phyloP scores from a whole-genome alignment of 2,329 filamentous ascomycete genomes.

The Chrysosphaeria jannelii region DNA sequence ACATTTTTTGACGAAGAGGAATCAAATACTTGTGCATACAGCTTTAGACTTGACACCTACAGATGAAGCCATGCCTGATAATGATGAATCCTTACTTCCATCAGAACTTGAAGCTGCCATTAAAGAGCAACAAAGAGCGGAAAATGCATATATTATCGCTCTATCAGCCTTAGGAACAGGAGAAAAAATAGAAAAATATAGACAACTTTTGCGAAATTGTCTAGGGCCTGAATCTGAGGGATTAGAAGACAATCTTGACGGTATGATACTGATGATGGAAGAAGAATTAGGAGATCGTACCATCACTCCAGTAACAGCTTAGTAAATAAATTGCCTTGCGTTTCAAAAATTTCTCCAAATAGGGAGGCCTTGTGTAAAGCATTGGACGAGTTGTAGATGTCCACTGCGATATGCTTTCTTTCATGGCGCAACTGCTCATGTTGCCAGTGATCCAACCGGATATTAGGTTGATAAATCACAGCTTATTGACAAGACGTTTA shows the following conservation, averaged over 20 bases:
- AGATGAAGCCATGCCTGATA: constrained; percentile 17
- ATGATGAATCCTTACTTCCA: constrained; percentile 24
- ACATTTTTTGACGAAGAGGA: constrained; percentile 14
- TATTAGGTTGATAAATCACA: too few species aligned
- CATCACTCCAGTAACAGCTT: constrained; percentile 1
- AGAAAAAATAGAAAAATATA: constrained; percentile 45
- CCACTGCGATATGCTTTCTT: too few species aligned
- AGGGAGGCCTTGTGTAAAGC: too few species aligned
- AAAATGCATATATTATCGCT: constrained; percentile 37
- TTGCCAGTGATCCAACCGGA: too few species aligned
- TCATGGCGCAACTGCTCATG: too few species aligned
- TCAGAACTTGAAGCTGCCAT: constrained; percentile 24
- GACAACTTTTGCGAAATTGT: constrained; percentile 35
- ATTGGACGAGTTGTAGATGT: too few species aligned
- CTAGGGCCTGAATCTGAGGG: constrained; percentile 37
- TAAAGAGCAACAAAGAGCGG: constrained; percentile 29
- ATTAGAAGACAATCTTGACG: constrained; percentile 32
- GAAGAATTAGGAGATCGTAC: constrained; percentile 20
- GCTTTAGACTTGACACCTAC: constrained; percentile 16
- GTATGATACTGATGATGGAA: constrained; percentile 30
- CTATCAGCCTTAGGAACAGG: constrained; percentile 38
- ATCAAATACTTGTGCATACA: constrained; percentile 19
- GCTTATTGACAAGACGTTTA: too few species aligned
- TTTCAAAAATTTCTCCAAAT: too few species aligned
- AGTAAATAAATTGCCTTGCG: constrained; percentile 1